Percentiles rank a stretch among this genome's conserved stretches.
Evolutionary conservation across 169 alveolate genomes (phyloP).

Genomic region (Plasmodium ovale): DNA sequence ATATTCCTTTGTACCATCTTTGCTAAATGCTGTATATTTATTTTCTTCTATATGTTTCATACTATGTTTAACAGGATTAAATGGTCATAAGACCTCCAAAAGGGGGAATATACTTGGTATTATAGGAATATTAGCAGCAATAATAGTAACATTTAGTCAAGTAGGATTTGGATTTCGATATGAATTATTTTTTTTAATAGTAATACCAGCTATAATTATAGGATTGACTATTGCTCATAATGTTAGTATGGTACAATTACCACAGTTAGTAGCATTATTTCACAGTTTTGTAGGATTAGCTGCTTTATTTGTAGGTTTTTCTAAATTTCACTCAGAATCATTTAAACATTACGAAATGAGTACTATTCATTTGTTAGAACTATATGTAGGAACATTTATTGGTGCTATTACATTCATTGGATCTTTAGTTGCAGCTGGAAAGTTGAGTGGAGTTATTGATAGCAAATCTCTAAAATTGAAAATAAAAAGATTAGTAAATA

Average conservation of each 20-base stretch:
- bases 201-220: conserved; percentile 76
- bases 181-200: conserved; percentile 75
- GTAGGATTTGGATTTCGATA: conserved; percentile 77
- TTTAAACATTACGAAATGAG: conserved; percentile 59
- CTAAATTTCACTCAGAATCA: conserved; percentile 81
- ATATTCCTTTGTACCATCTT: conserved; percentile 70
- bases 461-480: conserved; percentile 86
- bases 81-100: conserved; percentile 88
- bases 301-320: conserved; percentile 92
- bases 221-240: conserved; percentile 81
- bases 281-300: conserved; percentile 97
- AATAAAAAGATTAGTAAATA: conserved; percentile 85
- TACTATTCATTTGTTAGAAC: conserved; percentile 81
- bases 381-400: conserved; percentile 89
- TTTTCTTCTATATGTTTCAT: conserved; percentile 80
- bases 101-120: conserved; percentile 90
- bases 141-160: conserved; percentile 84
- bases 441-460: conserved; percentile 90
- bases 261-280: conserved; percentile 95
- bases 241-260: conserved; percentile 91
- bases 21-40: conserved; percentile 73
- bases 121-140: conserved; percentile 89
- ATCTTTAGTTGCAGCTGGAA: conserved; percentile 94
- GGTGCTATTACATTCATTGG: conserved; percentile 96
- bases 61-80: conserved; percentile 87